Evolutionary conservation across 768 basidiomycete genomes (phyloP), one percentile per base, ranked within the genome.

Genomic region (Tricholoma sp.): DNA sequence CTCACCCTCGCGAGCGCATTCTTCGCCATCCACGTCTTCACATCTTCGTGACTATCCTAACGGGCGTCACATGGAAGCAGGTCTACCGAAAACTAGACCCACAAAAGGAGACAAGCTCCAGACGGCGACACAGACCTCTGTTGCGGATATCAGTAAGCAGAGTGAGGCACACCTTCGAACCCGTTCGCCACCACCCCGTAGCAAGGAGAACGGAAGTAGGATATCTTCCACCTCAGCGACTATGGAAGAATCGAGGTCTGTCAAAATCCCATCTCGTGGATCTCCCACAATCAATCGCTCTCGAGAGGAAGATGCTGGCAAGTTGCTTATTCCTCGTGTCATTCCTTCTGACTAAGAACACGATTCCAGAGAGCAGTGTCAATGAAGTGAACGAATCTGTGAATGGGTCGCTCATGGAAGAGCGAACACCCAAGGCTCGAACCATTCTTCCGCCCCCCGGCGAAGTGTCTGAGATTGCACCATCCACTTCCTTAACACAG

Each of bases 341-440:
- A 4, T 16, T 43, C 22, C 21, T 32, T 32, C 34, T 35, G 21
- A 16, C 37, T 37, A n/a, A 31, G n/a, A 50, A 31, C 27, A 16
- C 6, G 10, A n/a, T 50, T 50, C 21, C 45, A 54, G 53, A 54
- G 16, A 54, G 14, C 12, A 9, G 9, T 45, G 24, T 21, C 32
- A 55, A 35, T 10, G 41, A 45, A 18, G 27, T 54, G 8, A 58
- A n/a, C n/a, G n/a, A n/a, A n/a, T n/a, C n/a, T n/a, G n/a, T 64
- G 2, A 51, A 54, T 14, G 56, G 62, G 18, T 49, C 57, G 14
- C 9, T 52, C 58, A 62, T 61, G 29, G 67, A 64, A 60, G 69
- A 69, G 22, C 60, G 51, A 35, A 67, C 67, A n/a, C 67, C 64
- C 16, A 65, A 62, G 3, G 51, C 67, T 47, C 61, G 56, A 35